phyloP scores from a whole-genome alignment of 2,329 filamentous ascomycete species.

The Ophiostoma sp. region DNA sequence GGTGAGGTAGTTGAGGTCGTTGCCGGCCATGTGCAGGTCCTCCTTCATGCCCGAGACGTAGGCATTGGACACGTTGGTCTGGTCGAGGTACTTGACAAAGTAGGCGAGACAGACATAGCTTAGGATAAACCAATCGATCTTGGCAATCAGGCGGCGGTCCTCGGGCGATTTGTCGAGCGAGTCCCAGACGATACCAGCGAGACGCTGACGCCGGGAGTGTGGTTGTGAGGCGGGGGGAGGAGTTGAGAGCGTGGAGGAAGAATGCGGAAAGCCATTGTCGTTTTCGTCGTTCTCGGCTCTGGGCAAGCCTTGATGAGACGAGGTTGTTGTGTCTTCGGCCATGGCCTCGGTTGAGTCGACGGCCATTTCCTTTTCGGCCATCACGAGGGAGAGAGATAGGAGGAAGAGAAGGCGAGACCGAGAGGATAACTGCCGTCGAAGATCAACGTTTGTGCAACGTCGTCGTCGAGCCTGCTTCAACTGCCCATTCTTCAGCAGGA shows the following conservation, averaged over 20 bases:
- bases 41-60: conserved; percentile 50
- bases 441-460: background rate
- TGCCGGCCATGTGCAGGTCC: conserved; percentile 52
- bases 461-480: background rate
- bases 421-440: background rate
- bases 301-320: background rate
- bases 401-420: background rate
- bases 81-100: conserved; percentile 44
- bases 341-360: conserved; percentile 7
- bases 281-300: background rate
- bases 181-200: conserved; percentile 39
- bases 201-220: conserved; percentile 30
- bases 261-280: background rate
- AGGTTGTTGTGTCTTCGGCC: background rate
- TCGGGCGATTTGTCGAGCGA: conserved; percentile 38
- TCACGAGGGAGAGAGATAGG: background rate
- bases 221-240: background rate
- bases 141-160: conserved; percentile 38
- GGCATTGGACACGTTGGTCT: conserved; percentile 42
- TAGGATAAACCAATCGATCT: conserved; percentile 41
- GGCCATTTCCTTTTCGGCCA: background rate
- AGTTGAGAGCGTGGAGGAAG: background rate
- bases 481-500: background rate
- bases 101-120: conserved; percentile 42
- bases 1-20: conserved; percentile 52